These are phyloP conservation scores for Spencermartinsiella europaea DNA, from an alignment of 805 yeast species.

Conservation along the genomic window DNA sequence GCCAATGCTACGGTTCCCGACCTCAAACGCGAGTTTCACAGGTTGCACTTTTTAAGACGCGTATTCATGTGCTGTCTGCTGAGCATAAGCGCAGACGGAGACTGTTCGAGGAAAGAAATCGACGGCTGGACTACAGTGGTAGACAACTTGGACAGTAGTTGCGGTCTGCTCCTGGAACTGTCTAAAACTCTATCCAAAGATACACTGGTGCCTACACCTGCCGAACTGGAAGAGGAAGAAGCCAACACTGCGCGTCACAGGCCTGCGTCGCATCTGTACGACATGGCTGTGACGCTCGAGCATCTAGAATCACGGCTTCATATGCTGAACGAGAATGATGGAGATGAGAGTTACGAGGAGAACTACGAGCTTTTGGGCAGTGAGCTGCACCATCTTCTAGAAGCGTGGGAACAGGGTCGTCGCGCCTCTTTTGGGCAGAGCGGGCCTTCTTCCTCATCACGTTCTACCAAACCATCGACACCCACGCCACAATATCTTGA, in stretches of 20 bases:
- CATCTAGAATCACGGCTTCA: slow-evolving; percentile 23
- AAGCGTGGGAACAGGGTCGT: slow-evolving; percentile 17
- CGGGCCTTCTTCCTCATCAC: neutral
- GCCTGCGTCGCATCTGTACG: slow-evolving; percentile 8
- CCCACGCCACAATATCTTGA: slow-evolving; percentile 3
- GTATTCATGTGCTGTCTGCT: slow-evolving; percentile 40
- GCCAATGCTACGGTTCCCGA: slow-evolving; percentile 23
- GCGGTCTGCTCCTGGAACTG: slow-evolving; percentile 15
- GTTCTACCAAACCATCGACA: neutral
- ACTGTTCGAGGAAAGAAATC: slow-evolving; percentile 20
- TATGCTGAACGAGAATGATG: slow-evolving; percentile 17
- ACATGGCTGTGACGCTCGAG: slow-evolving; percentile 15
- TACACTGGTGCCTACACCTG: slow-evolving; percentile 1
- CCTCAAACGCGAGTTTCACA: slow-evolving; percentile 32
- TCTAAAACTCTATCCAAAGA: slow-evolving; percentile 11
- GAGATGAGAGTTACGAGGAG: slow-evolving; percentile 7
- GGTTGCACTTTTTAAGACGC: slow-evolving; percentile 38
- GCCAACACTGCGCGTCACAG: slow-evolving; percentile 2
- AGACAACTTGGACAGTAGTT: slow-evolving; percentile 18
- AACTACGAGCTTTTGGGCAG: slow-evolving; percentile 19
- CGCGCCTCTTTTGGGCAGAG: neutral
- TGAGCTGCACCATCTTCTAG: slow-evolving; percentile 18
- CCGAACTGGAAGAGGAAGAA: neutral
- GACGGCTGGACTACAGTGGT: slow-evolving; percentile 23
- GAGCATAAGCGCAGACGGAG: slow-evolving; percentile 29